Evolutionary conservation across 2,329 filamentous ascomycete species (phyloP).

Genomic region (Phialophora verrucosa): DNA sequence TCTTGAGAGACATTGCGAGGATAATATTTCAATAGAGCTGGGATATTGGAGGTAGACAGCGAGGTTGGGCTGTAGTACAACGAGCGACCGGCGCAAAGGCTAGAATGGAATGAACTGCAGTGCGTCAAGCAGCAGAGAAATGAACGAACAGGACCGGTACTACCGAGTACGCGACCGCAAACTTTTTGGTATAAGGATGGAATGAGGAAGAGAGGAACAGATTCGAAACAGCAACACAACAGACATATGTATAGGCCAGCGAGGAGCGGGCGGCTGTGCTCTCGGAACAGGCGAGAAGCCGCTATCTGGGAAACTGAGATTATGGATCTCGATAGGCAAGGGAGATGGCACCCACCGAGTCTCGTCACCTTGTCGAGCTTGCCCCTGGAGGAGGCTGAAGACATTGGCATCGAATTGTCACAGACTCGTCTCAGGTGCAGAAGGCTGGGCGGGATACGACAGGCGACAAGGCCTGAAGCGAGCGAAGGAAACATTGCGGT

Average conservation of each 20-base stretch:
- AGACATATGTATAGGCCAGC: constrained; percentile 34
- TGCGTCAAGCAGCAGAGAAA: constrained; percentile 38
- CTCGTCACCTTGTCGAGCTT: constrained; percentile 32
- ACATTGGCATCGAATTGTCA: constrained; percentile 23
- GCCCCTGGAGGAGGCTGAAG: constrained; percentile 31
- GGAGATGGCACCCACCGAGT: constrained; percentile 33
- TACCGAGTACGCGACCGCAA: constrained; percentile 19
- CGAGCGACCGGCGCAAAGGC: constrained; percentile 37
- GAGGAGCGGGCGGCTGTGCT: constrained; percentile 20
- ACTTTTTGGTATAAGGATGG: constrained; percentile 29
- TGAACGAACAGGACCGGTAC: constrained; percentile 32
- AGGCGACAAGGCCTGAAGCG: constrained; percentile 21
- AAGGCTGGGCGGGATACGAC: constrained; percentile 21
- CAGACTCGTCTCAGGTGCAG: constrained; percentile 31
- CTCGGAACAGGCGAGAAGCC: constrained; percentile 17
- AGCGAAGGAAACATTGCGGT: constrained; percentile 5
- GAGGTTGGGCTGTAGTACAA: constrained; percentile 26
- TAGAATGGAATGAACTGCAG: constrained; percentile 33
- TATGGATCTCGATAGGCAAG: constrained; percentile 34
- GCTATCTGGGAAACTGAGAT: constrained; percentile 26
- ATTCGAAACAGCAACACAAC: constrained; percentile 25
- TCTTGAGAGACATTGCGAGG: constrained; percentile 33
- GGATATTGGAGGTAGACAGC: constrained; percentile 9
- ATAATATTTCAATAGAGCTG: constrained; percentile 11
- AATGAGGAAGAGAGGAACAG: constrained; percentile 27